Percentiles rank a stretch among this genome's conserved stretches.
phyloP scores from a whole-genome alignment of 345 rosid genomes.

The Gossypium thurberi region DNA sequence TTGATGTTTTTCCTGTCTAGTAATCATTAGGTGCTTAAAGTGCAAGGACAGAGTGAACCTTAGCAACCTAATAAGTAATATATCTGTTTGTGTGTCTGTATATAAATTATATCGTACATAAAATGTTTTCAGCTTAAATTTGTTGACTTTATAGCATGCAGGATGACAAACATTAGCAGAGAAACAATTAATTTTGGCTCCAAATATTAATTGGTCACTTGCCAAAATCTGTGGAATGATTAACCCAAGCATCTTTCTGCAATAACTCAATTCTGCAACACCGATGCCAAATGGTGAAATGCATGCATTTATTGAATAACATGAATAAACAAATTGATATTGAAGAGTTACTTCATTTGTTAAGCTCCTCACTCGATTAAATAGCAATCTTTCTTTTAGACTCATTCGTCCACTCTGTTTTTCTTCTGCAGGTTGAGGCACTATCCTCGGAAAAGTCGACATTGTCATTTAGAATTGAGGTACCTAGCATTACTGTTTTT shows the following conservation, averaged over 20 bases:
- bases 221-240: neutral
- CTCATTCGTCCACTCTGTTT: slow-evolving; percentile 1
- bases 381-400: neutral
- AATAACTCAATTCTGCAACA: neutral
- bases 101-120: neutral
- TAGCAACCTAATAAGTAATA: neutral
- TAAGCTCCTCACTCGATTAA: neutral
- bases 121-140: neutral
- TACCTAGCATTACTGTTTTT: slow-evolving; percentile 6
- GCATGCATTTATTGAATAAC: neutral
- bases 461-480: slow-evolving; percentile 77
- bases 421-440: slow-evolving; percentile 61
- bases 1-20: neutral
- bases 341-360: neutral
- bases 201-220: neutral
- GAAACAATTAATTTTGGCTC: neutral
- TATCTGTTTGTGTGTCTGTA: neutral
- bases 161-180: neutral
- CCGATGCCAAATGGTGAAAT: neutral
- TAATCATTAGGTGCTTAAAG: neutral
- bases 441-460: slow-evolving; percentile 95
- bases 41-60: neutral
- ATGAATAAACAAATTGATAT: neutral
- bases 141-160: neutral
- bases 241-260: neutral